A percentile compares a stretch with the other conserved stretches of the same genome.
Conservation (phyloP, 345 rosid genomes). For the Linum tenue region DNA sequence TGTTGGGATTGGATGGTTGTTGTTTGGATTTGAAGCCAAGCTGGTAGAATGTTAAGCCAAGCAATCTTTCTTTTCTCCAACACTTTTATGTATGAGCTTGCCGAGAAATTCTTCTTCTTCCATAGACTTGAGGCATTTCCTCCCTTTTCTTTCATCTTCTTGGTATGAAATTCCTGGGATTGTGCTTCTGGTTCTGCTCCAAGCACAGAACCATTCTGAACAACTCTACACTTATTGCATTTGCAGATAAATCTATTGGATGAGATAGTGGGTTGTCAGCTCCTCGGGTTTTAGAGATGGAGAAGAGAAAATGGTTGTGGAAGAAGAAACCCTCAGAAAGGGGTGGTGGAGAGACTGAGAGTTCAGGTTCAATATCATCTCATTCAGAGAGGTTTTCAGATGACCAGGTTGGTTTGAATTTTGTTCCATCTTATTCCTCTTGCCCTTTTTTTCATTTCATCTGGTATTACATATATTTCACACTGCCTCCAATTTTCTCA, state of each 20-base stretch:
- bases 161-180: not conserved
- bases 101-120: slow-evolving; percentile 18
- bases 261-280: not conserved
- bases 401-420: slow-evolving; percentile 46
- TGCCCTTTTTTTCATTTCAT: not conserved
- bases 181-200: slow-evolving; percentile 12
- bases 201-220: not conserved
- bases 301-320: slow-evolving; percentile 67
- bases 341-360: slow-evolving; percentile 64
- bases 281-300: slow-evolving; percentile 26
- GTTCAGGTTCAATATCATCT: slow-evolving; percentile 63
- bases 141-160: not conserved
- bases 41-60: slow-evolving; percentile 32
- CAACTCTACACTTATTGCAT: not conserved
- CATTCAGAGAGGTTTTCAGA: slow-evolving; percentile 62
- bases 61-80: slow-evolving; percentile 15
- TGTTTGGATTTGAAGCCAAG: slow-evolving; percentile 50
- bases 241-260: slow-evolving; percentile 29
- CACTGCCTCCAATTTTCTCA: too few species aligned
- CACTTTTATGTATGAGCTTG: slow-evolving; percentile 13
- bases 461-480: not conserved
- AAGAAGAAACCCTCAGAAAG: slow-evolving; percentile 66
- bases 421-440: not conserved
- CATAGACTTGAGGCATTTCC: too few species aligned
- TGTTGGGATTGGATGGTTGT: slow-evolving; percentile 28